phyloP scores from a whole-genome alignment of 2,329 filamentous ascomycete genomes.

The Ophiosphaerella korrae region DNA sequence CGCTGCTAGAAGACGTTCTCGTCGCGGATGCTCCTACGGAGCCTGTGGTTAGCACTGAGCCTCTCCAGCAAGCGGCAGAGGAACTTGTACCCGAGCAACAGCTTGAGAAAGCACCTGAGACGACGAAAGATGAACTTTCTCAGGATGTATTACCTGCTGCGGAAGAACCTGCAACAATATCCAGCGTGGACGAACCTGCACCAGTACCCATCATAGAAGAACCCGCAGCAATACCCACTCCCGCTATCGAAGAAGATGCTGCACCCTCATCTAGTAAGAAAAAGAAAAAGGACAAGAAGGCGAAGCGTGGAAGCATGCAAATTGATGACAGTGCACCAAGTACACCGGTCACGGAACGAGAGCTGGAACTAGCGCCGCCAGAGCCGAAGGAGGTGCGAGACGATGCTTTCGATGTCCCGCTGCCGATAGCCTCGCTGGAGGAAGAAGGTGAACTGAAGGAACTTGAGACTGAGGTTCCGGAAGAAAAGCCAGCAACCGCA shows the following conservation, averaged over 20 bases:
- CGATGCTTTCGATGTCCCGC: not conserved
- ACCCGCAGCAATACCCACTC: not conserved
- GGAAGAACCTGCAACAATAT: not conserved
- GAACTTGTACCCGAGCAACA: not conserved
- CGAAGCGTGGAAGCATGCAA: conserved; percentile 24
- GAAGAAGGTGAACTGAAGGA: not conserved
- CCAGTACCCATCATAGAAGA: not conserved
- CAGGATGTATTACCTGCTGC: not conserved
- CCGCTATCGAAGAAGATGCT: conserved; percentile 4
- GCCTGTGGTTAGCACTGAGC: not conserved
- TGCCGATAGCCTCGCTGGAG: not conserved
- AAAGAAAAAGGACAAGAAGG: conserved; percentile 37
- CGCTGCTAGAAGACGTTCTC: not conserved
- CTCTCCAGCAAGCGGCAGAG: not conserved
- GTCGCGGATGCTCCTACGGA: not conserved
- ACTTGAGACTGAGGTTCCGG: not conserved
- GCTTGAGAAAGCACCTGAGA: not conserved
- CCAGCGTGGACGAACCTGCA: not conserved
- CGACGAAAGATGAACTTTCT: not conserved
- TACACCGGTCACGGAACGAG: conserved; percentile 8
- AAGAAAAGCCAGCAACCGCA: too few species aligned
- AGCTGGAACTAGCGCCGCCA: conserved; percentile 1
- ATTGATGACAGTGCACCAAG: conserved; percentile 8
- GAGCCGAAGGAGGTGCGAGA: not conserved
- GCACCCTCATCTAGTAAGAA: conserved; percentile 21